Base-by-base conservation (phyloP, 305 asterid species). In the Petunia hybrid region DNA sequence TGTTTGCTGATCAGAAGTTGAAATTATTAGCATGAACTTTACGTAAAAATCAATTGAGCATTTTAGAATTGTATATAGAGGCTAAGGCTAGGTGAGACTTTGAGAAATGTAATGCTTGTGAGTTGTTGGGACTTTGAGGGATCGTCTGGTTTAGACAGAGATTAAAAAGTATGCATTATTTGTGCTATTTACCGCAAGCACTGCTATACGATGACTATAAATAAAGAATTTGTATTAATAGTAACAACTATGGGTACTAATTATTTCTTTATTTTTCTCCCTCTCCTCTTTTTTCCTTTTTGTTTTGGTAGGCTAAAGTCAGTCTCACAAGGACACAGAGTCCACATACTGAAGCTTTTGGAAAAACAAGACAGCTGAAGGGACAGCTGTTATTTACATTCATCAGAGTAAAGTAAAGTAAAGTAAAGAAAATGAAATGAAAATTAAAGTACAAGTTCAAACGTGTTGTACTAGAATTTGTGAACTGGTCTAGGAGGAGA, bases 311-410 rank as follows among this genome's bases (percentile, higher is more conserved):
- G 31, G 31, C 31, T 22, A 22, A 22, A 22, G 31, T 22, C 31
- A 22, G 31, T 22, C 31, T 22, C 31, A 22, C 31, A 22, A 22
- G 31, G 31, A 22, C 31, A 22, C 31, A 22, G 31, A 22, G 31
- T 46, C 31, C 77, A 46, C 41, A 46, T 42, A 46, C 4, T 0
- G 78, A 51, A 73, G 62, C 45, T 51, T 73, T 70, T 73, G 7
- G 7, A 10, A 73, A 73, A 73, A 51, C 36, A 73, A 73, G 69
- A 70, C 77, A 70, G 77, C 9, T 2, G 13, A 45, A 7, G 61
- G 31, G 63, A 73, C 78, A 73, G 63, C 78, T 73, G 78, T 73
- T 51, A 51, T 73, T 4, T 68, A 22, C 31, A 22, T 22, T 22
- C 31, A 51, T 51, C 39, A 6, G 63, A 73, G 63, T 73, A 51